These are phyloP conservation scores for Erysimum cheiranthoides DNA, from an alignment of 345 rosid genomes.

Conservation along the genomic window DNA sequence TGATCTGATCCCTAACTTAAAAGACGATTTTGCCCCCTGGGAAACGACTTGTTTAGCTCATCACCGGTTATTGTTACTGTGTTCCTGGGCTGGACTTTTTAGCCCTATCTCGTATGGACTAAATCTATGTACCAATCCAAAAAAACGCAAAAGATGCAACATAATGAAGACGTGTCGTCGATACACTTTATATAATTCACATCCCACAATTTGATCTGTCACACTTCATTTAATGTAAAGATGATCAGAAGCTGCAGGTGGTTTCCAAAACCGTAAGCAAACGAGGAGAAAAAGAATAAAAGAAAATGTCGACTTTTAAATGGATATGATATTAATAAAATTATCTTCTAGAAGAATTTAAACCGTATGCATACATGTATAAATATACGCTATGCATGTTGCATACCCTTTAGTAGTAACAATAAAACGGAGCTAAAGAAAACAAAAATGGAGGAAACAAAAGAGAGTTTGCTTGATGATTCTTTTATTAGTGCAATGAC, in stretches of 20 bases:
- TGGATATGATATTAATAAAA: background rate
- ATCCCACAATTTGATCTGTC: background rate
- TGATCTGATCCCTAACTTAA: background rate
- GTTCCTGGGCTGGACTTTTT: background rate
- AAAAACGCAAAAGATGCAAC: background rate
- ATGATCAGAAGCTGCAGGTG: conserved; percentile 30
- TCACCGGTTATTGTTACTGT: background rate
- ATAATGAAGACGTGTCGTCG: background rate
- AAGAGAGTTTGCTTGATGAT: conserved; percentile 41
- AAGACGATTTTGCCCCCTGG: conserved; percentile 15
- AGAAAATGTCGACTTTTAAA: conserved; percentile 10
- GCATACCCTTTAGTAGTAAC: conserved; percentile 25
- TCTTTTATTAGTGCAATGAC: conserved; percentile 45
- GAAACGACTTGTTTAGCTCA: background rate
- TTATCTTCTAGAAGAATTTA: conserved; percentile 17
- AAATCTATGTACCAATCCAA: background rate
- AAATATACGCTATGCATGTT: conserved; percentile 36
- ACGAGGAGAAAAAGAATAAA: background rate
- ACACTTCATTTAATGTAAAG: conserved; percentile 39
- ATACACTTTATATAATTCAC: background rate
- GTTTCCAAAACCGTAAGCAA: conserved; percentile 41
- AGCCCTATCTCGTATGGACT: background rate
- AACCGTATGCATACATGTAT: conserved; percentile 6
- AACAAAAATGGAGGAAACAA: conserved; percentile 38
- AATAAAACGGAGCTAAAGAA: conserved; percentile 1